Evolutionary conservation across 1,284 basidiomycete genomes (phyloP).

Genomic region (Moesziomyces globuligerus): DNA sequence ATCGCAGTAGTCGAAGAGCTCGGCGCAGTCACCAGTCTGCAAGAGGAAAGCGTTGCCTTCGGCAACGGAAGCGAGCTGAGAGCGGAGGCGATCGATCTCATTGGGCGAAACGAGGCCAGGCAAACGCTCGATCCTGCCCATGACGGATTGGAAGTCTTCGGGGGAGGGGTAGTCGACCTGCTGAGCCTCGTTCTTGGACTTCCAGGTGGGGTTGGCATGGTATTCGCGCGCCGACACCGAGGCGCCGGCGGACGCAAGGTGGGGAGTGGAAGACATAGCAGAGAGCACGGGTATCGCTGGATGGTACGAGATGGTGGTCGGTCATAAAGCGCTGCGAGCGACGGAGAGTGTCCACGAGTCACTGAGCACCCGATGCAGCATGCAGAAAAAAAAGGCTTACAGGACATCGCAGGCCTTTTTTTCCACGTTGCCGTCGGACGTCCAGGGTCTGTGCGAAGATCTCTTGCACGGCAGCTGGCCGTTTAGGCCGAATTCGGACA

Average conservation of each 20-base stretch:
- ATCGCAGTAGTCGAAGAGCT: slow-evolving; percentile 71
- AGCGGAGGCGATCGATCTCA: slow-evolving; percentile 61
- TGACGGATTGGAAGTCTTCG: slow-evolving; percentile 47
- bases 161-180: slow-evolving; percentile 59
- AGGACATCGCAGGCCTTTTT: no score
- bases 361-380: no score
- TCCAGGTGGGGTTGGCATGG: slow-evolving; percentile 57
- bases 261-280: slow-evolving; percentile 14
- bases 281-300: no score
- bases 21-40: slow-evolving; percentile 96
- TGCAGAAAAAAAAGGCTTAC: no score
- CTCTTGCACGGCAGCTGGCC: not conserved
- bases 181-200: slow-evolving; percentile 58
- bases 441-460: slow-evolving; percentile 32
- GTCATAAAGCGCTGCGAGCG: not conserved
- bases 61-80: slow-evolving; percentile 58
- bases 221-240: slow-evolving; percentile 29
- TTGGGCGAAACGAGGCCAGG: slow-evolving; percentile 63
- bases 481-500: not conserved
- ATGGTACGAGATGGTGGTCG: slow-evolving; percentile 5
- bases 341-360: not conserved
- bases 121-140: slow-evolving; percentile 50
- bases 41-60: slow-evolving; percentile 80
- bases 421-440: no score
- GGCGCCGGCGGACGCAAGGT: slow-evolving; percentile 1